Conservation (phyloP, 2,329 filamentous ascomycete genomes). For the Colletotrichum lupini region DNA sequence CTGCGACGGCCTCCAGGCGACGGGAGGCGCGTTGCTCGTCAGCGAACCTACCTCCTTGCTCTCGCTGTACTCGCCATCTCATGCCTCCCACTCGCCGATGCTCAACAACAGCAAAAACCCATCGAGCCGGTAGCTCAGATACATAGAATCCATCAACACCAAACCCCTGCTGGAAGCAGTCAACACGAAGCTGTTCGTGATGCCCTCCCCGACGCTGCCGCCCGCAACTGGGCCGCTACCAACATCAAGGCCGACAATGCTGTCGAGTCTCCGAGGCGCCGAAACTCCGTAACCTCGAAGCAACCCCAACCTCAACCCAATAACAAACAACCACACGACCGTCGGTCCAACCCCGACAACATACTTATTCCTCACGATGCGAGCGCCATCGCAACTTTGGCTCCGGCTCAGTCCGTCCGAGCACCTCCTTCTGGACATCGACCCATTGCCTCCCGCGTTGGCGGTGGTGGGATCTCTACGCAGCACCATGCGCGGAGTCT, state of each 20-base stretch:
- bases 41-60: constrained; percentile 62
- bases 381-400: constrained; percentile 97
- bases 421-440: constrained; percentile 80
- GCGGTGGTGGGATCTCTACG: constrained; percentile 77
- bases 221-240: constrained; percentile 45
- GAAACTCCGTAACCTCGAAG: constrained; percentile 34
- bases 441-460: constrained; percentile 63
- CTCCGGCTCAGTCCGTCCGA: constrained; percentile 96
- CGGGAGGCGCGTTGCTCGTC: constrained; percentile 59
- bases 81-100: constrained; percentile 65
- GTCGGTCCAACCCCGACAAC: constrained; percentile 39
- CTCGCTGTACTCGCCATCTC: constrained; percentile 69
- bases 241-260: constrained; percentile 43
- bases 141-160: constrained; percentile 20
- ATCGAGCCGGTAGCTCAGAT: constrained; percentile 26
- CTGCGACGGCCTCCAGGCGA: constrained; percentile 73
- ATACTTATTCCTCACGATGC: constrained; percentile 70
- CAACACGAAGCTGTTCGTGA: constrained; percentile 18
- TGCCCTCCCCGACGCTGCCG: constrained; percentile 40
- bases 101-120: constrained; percentile 69
- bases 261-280: constrained; percentile 32
- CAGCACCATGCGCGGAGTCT: constrained; percentile 95
- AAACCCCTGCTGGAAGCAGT: constrained; percentile 13
- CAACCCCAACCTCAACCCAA: constrained; percentile 46
- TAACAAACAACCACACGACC: constrained; percentile 44